Evolutionary conservation across 257 asterid genomes (phyloP).

Genomic region (Salvia miltiorrhiza): DNA sequence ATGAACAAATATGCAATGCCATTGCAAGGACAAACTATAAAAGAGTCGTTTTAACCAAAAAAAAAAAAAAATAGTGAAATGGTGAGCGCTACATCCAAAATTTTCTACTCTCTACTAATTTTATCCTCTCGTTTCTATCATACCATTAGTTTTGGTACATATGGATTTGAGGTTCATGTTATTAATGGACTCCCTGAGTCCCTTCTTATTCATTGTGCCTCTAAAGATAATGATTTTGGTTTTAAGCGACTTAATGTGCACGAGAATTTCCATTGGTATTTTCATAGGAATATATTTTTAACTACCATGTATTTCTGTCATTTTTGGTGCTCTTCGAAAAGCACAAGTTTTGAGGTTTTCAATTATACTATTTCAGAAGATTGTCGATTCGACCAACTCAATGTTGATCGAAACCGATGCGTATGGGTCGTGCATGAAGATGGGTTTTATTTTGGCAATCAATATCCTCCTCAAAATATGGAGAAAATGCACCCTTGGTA

Average conservation of each 20-base stretch:
- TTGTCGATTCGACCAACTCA: neutral
- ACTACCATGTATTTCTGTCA: neutral
- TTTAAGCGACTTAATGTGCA: neutral
- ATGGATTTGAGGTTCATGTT: neutral
- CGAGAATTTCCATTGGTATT: neutral
- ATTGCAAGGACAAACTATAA: neutral
- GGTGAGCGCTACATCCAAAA: neutral
- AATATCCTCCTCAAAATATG: neutral
- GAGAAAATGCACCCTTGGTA: neutral
- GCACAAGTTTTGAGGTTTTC: neutral
- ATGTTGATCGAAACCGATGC: neutral
- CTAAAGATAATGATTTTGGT: neutral
- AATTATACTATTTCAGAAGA: neutral
- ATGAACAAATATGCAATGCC: neutral
- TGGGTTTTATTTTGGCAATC: conserved; percentile 3
- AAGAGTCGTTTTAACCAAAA: neutral
- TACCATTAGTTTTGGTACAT: neutral
- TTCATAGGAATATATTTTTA: neutral
- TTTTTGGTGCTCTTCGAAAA: neutral
- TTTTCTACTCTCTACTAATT: neutral
- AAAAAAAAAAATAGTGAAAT: neutral
- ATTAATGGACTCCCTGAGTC: neutral
- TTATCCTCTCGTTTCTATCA: neutral
- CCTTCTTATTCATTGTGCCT: neutral
- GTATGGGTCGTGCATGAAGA: neutral